These are phyloP conservation scores for Metarhizium brunneum DNA, from an alignment of 2,329 filamentous ascomycete species.

Conservation along the genomic window DNA sequence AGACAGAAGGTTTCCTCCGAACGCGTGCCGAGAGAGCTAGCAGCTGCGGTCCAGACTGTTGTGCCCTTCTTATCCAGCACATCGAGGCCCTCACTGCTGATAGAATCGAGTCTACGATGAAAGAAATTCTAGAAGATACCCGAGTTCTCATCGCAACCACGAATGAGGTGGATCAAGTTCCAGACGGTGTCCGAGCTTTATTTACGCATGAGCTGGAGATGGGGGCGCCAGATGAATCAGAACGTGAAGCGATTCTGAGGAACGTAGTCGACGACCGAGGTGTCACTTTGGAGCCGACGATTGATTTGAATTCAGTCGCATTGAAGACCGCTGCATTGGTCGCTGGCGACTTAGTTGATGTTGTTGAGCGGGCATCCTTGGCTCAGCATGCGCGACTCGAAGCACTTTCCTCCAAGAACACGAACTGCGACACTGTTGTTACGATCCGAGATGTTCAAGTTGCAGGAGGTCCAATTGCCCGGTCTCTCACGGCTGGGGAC, in stretches of 20 bases:
- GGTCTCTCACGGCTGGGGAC: slow-evolving; percentile 71
- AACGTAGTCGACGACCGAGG: slow-evolving; percentile 69
- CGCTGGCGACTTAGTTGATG: slow-evolving; percentile 87
- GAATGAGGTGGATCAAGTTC: slow-evolving; percentile 88
- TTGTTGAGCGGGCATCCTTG: slow-evolving; percentile 80
- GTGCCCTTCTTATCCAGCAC: slow-evolving; percentile 77
- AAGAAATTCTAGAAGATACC: slow-evolving; percentile 70
- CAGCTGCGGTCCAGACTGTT: slow-evolving; percentile 76
- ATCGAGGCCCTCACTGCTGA: slow-evolving; percentile 88
- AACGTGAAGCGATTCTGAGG: slow-evolving; percentile 78
- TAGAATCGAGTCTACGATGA: slow-evolving; percentile 75
- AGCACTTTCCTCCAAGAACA: slow-evolving; percentile 47
- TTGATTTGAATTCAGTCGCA: slow-evolving; percentile 76
- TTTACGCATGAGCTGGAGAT: slow-evolving; percentile 97
- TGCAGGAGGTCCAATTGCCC: slow-evolving; percentile 71
- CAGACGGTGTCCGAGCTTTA: slow-evolving; percentile 77
- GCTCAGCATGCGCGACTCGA: slow-evolving; percentile 70
- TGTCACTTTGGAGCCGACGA: slow-evolving; percentile 69
- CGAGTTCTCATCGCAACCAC: slow-evolving; percentile 88
- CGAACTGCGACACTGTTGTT: slow-evolving; percentile 31
- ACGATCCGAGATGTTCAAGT: slow-evolving; percentile 79
- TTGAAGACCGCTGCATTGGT: slow-evolving; percentile 94
- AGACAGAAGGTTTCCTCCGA: slow-evolving; percentile 85
- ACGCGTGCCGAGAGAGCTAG: slow-evolving; percentile 82
- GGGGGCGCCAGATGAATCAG: slow-evolving; percentile 81